Evolutionary conservation across 176 grass and related monocot genomes (phyloP), one percentile per base, ranked within the genome.

Genomic region (Cenchrus purpureus): DNA sequence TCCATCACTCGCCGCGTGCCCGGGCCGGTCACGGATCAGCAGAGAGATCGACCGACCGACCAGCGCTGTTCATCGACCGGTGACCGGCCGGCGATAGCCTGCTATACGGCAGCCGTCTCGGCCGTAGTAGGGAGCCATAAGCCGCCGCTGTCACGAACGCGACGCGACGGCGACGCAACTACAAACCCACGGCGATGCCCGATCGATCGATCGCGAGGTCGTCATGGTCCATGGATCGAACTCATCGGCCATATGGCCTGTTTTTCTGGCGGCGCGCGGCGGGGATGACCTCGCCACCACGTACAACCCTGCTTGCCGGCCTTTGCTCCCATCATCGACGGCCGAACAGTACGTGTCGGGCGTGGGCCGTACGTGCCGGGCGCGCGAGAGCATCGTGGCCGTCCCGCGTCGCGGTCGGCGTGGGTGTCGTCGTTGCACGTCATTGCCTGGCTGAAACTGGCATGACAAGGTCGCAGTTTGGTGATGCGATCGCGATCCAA

Each of bases 61-160:
- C 54, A 15, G 16, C 4, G 54, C 69, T 12, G 49, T 20, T 31
- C 50, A 34, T 7, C 62, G 73, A 56, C 8, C 37, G 11, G 19
- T 11, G 65, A 11, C 78, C 49, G 17, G 31, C 48, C 17, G 48
- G 16, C 50, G 22, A 19, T 40, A 54, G 77, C 14, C 28, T 32
- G 7, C 52, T 42, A 9, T 74, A 4, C 37, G 70, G 14, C 12
- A 13, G 11, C 12, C 11, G n/a, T 58, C 51, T 16, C 53, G 6
- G 59, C 43, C 3, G 53, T 28, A 5, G 57, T 60, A 17, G 53
- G 65, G 20, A 58, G 65, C 25, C 53, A 71, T 25, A 40, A 8
- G 74, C 65, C 32, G 54, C 28, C 34, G n/a, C 63, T 59, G 51
- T 78, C 74, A 59, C 53, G 42, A 81, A 56, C 68, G 44, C 68